Evolutionary conservation across 1,284 basidiomycete species (phyloP), one percentile per base, ranked within the genome.

Genomic region (Boletus smithii): DNA sequence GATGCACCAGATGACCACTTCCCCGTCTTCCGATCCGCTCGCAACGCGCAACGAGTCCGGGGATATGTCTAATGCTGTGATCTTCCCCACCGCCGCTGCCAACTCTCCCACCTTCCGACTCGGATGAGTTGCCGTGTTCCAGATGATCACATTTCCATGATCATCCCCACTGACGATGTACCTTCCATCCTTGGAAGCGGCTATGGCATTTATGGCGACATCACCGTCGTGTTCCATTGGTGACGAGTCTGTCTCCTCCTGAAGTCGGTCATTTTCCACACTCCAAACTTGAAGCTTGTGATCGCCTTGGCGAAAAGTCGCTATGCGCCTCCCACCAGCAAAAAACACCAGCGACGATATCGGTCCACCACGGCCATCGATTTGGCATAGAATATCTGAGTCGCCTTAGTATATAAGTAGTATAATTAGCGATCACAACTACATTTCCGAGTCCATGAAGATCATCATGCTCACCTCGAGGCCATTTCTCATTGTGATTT

Each of bases 111-210:
- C 33, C 29, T 32, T 38, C 20, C 7, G 14, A 16, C n/a, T 20
- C 3, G 24, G 24, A 23, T 16, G 9, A 14, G 23, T 23, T 1
- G 8, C 8, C n/a, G 26, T 6, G 18, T 41, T 13, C 53, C 53
- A 54, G 36, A 56, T 3, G 1, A 27, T 13, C 50, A 56, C 44
- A 13, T 18, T 27, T 14, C 49, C 20, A 16, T 20, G 16, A 17
- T 22, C 24, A 6, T 47, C 42, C 5, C 50, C 54, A 9, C 23
- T 56, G 35, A 54, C 33, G 7, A 56, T 16, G 22, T 20, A 39
- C 11, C 8, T 47, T 17, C 50, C 49, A n/a, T 53, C 35, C 27
- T 42, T 36, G 13, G 54, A 56, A 22, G 35, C 24, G 20, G 44
- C 35, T 8, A 53, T 29, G 11, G 33, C 33, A 13, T 9, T 45